These are phyloP conservation scores for Pichia nanzhaoensis DNA, from an alignment of 805 yeast species.

Conservation along the genomic window DNA sequence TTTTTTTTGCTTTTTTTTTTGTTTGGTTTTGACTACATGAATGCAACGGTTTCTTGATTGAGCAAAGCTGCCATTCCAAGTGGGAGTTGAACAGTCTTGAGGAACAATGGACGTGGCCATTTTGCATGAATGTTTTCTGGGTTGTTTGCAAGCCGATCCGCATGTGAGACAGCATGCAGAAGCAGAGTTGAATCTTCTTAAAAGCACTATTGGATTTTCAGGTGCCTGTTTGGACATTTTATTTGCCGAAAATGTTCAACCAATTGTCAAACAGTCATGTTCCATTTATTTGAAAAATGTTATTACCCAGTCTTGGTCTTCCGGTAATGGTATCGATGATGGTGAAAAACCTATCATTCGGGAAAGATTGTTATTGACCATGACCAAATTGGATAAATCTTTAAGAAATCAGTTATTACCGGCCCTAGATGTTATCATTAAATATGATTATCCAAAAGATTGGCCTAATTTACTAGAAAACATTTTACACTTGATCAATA, in stretches of 20 bases:
- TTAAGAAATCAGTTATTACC: conserved; percentile 44
- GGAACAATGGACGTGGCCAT: conserved; percentile 58
- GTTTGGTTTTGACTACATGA: background rate
- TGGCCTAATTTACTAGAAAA: conserved; percentile 55
- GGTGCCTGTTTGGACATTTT: conserved; percentile 79
- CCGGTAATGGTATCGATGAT: conserved; percentile 40
- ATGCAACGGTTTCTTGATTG: too few relatives aligned
- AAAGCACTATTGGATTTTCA: conserved; percentile 61
- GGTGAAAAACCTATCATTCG: conserved; percentile 73
- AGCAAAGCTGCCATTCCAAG: too few relatives aligned
- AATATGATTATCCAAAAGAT: conserved; percentile 30
- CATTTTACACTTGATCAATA: conserved; percentile 39
- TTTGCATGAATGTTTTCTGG: conserved; percentile 69
- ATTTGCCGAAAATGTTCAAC: conserved; percentile 43
- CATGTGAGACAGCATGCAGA: conserved; percentile 64
- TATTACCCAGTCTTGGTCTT: conserved; percentile 58
- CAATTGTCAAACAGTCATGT: conserved; percentile 64
- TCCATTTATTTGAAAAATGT: conserved; percentile 84
- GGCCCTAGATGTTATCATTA: conserved; percentile 46
- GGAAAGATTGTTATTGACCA: conserved; percentile 58
- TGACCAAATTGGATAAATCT: conserved; percentile 42
- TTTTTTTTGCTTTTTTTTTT: background rate
- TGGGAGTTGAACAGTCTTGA: background rate
- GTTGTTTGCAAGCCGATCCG: conserved; percentile 67
- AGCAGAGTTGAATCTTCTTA: conserved; percentile 49